A percentile compares a stretch with the other conserved stretches of the same genome.
Evolutionary conservation across 768 basidiomycete genomes (phyloP).

Genomic region (Suillus bovinus): DNA sequence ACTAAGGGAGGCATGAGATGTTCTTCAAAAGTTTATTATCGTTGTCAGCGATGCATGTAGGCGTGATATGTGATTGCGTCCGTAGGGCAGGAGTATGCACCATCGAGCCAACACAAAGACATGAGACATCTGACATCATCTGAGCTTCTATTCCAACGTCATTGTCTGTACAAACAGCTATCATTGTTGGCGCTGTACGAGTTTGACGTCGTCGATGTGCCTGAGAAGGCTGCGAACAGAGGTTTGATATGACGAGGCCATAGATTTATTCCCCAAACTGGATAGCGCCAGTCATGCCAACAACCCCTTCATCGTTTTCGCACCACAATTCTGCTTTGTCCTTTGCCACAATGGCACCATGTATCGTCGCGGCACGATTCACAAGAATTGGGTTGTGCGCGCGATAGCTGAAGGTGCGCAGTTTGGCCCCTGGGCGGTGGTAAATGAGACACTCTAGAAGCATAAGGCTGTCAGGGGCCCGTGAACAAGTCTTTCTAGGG

Average conservation of each 20-base stretch:
- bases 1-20: slow-evolving; percentile 11
- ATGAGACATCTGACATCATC: not conserved
- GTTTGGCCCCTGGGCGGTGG: slow-evolving; percentile 44
- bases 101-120: not conserved
- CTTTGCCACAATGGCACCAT: slow-evolving; percentile 42
- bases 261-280: slow-evolving; percentile 1
- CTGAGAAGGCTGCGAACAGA: not conserved
- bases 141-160: not conserved
- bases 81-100: not conserved
- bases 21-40: not conserved
- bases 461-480: slow-evolving; percentile 83
- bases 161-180: not conserved
- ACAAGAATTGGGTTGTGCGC: slow-evolving; percentile 67
- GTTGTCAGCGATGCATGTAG: not conserved
- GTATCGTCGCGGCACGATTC: slow-evolving; percentile 46
- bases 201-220: not conserved
- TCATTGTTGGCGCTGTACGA: no score
- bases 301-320: slow-evolving; percentile 51
- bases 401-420: slow-evolving; percentile 65
- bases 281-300: slow-evolving; percentile 68
- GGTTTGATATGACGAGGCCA: not conserved
- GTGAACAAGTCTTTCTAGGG: slow-evolving; percentile 77
- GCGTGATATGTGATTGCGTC: not conserved
- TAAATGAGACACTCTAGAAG: slow-evolving; percentile 62
- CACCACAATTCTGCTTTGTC: slow-evolving; percentile 56